phyloP scores from a whole-genome alignment of 192 early-diverging fungal species.

The Coemansia sp. region DNA sequence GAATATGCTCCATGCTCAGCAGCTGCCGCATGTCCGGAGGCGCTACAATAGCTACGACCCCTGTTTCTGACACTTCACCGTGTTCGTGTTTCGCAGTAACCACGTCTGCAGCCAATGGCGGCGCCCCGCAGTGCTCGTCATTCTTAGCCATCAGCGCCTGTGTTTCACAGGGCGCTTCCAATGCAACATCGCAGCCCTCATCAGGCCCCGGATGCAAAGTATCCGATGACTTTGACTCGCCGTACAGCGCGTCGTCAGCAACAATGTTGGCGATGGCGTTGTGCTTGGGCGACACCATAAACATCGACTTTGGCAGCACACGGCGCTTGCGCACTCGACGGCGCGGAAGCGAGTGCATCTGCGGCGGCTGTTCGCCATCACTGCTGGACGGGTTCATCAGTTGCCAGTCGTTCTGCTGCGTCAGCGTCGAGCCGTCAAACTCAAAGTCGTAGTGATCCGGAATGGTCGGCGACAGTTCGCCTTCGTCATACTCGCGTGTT shows the following conservation, averaged over 20 bases:
- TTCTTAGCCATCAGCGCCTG: neutral
- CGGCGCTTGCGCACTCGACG: slow-evolving; percentile 51
- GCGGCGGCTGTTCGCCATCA: slow-evolving; percentile 30
- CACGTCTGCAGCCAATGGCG: neutral
- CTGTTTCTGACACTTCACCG: neutral
- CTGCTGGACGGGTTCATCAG: slow-evolving; percentile 48
- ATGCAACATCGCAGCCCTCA: neutral
- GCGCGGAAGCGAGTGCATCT: slow-evolving; percentile 20
- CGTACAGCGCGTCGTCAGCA: slow-evolving; percentile 2
- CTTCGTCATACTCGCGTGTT: slow-evolving; percentile 3
- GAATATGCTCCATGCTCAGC: slow-evolving; percentile 17
- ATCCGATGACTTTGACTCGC: slow-evolving; percentile 19
- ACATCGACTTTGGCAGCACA: slow-evolving; percentile 44
- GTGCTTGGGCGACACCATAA: slow-evolving; percentile 21
- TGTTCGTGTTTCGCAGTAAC: slow-evolving; percentile 1
- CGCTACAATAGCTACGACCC: slow-evolving; percentile 4
- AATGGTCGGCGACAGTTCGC: slow-evolving; percentile 6
- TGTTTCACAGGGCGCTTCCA: neutral
- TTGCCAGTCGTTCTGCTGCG: slow-evolving; percentile 49
- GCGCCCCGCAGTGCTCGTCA: neutral
- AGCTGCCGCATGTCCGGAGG: slow-evolving; percentile 21
- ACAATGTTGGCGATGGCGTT: neutral
- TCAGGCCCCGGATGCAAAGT: slow-evolving; percentile 14
- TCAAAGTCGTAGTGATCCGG: slow-evolving; percentile 16
- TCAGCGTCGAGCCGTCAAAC: slow-evolving; percentile 47